Percentiles rank a stretch among this genome's conserved stretches.
These are phyloP conservation scores for Prunus armeniaca DNA, from an alignment of 306 rosid species.

Conservation along the genomic window DNA sequence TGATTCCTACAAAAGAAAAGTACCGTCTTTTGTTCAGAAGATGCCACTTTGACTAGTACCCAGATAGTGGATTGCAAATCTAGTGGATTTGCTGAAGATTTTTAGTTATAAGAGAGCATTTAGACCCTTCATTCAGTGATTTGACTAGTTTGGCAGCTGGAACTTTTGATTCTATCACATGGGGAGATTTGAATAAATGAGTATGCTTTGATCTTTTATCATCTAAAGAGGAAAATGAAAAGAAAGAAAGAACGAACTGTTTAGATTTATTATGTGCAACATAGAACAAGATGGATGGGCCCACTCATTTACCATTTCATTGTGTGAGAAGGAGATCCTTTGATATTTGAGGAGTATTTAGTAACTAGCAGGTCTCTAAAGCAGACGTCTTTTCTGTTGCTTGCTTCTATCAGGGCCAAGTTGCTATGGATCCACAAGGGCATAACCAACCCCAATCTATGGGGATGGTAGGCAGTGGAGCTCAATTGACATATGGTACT, in stretches of 20 bases:
- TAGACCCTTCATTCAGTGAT: background rate
- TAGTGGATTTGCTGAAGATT: background rate
- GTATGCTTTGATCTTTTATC: background rate
- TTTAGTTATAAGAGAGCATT: background rate
- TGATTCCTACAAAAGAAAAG: background rate
- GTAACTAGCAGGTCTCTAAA: background rate
- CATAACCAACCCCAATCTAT: slow-evolving; percentile 35
- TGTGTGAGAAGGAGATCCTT: background rate
- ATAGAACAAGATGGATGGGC: background rate
- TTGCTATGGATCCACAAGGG: slow-evolving; percentile 42
- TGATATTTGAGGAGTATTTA: background rate
- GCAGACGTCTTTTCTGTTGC: background rate
- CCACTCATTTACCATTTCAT: background rate
- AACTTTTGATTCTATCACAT: background rate
- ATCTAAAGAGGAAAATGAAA: background rate
- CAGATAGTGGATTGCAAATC: background rate
- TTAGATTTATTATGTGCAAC: background rate
- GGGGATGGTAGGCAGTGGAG: slow-evolving; percentile 41
- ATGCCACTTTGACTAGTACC: background rate
- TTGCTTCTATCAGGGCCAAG: slow-evolving; percentile 7
- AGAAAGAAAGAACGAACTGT: background rate
- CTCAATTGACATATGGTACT: slow-evolving; percentile 38
- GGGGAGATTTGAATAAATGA: background rate
- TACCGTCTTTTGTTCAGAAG: background rate
- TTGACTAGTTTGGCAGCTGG: background rate